Base-by-base conservation (phyloP, 75 land plant species). In the Cryptomeria japonica region DNA sequence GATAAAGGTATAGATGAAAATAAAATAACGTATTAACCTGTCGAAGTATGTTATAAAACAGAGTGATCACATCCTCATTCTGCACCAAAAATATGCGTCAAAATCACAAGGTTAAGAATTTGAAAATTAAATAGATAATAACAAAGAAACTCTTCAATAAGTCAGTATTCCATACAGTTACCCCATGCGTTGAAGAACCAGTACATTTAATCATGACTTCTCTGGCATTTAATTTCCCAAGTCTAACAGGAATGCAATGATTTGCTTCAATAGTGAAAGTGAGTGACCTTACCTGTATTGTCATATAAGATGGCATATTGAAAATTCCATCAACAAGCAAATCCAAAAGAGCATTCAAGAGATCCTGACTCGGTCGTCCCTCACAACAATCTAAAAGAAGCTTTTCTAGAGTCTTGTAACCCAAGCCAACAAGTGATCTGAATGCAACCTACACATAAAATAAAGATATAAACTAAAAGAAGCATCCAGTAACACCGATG, bases 251-350 rank as follows among this genome's bases (percentile, higher is more conserved):
- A 82, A 82, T 25, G 32, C 0, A 41, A 46, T 82, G 25, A 82
- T 22, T 46, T 28, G 2, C 25, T 42, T n/a, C 51, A 82, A n/a
- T 46, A 46, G 47, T 42, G 46, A 12, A 41, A 28, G 82, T 79
- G 39, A 16, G 32, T n/a, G 31, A n/a, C 55, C 22, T 82, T 86
- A 98, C 99, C 99, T 98, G 93, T 86, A 98, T 95, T 25, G 94
- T 68, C 90, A 93, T 90, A 84, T 85, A 92, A 16, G 64, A 75
- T 56, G 91, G 84, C 1, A 87, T 88, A 77, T 92, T 90, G 87
- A 97, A 97, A 42, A 88, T 90, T 51, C 97, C 99, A 93, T 98
- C 99, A 86, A 98, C 97, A 53, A 98, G 95, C 97, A 98, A 94
- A 87, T 96, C 96, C 86, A 97, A 92, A 85, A 98, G 90, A 31